Evolutionary conservation across 306 rosid genomes (phyloP).

Genomic region (Inga laurina): DNA sequence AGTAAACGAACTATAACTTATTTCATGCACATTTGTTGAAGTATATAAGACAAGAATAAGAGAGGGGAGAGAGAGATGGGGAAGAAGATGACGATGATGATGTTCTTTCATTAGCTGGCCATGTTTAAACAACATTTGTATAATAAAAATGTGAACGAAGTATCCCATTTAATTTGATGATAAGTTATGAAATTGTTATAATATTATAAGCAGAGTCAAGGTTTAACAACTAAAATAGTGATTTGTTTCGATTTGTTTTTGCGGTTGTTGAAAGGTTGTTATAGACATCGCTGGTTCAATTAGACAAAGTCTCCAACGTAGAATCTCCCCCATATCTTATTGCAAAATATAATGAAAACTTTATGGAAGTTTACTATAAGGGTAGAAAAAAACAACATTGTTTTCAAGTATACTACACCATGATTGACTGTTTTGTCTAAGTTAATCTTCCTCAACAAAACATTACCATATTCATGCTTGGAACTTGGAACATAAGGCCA

Average conservation of each 20-base stretch:
- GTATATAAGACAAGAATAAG: conserved; percentile 8
- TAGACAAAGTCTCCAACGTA: conserved; percentile 30
- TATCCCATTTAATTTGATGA: conserved; percentile 9
- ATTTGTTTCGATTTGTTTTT: conserved; percentile 50
- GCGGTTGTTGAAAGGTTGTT: conserved; percentile 79
- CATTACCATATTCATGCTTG: too few species aligned
- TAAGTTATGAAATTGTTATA: background rate
- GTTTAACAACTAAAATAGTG: conserved; percentile 41
- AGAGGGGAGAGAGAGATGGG: background rate
- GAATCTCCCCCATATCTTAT: background rate
- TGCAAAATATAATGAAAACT: background rate
- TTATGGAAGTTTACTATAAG: background rate
- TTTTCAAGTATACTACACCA: background rate
- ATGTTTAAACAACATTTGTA: conserved; percentile 27
- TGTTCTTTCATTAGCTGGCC: conserved; percentile 13
- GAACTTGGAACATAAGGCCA: background rate
- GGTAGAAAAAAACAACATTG: background rate
- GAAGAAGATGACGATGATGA: background rate
- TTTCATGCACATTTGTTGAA: background rate
- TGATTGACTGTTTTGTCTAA: too few species aligned
- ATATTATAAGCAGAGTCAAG: conserved; percentile 46
- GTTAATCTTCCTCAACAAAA: background rate
- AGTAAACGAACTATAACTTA: background rate
- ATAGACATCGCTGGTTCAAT: conserved; percentile 39
- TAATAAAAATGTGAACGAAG: conserved; percentile 25